These are phyloP conservation scores for Zymoseptoria pseudotritici DNA, from an alignment of 2,329 filamentous ascomycete genomes.

Conservation along the genomic window DNA sequence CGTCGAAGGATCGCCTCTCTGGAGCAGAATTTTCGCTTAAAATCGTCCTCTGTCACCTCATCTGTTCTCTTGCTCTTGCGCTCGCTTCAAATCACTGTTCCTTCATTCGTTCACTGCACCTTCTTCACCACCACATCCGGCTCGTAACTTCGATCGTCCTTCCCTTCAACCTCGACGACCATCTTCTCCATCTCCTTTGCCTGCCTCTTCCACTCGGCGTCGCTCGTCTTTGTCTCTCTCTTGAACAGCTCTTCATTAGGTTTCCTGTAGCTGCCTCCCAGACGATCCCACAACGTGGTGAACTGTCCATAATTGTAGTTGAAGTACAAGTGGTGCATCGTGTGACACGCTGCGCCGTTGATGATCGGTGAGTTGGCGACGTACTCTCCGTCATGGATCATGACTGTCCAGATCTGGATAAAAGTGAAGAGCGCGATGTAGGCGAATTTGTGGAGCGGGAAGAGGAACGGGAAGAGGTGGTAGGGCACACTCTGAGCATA, in stretches of 20 bases:
- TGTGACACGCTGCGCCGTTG: constrained; percentile 92
- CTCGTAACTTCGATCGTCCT: constrained; percentile 41
- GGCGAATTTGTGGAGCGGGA: constrained; percentile 84
- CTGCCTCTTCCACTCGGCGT: constrained; percentile 73
- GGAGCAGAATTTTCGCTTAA: too few relatives aligned
- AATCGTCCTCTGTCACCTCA: too few relatives aligned
- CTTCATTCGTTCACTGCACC: constrained; percentile 20
- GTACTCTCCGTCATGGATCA: constrained; percentile 95
- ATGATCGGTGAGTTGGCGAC: constrained; percentile 82
- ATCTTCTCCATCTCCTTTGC: constrained; percentile 67
- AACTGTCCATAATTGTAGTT: constrained; percentile 94
- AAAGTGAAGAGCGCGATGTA: constrained; percentile 82
- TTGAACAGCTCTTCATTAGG: constrained; percentile 81
- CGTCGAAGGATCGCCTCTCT: too few relatives aligned
- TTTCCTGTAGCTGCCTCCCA: constrained; percentile 78
- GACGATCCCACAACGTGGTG: constrained; percentile 82
- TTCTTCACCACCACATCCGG: constrained; percentile 33
- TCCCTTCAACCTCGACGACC: constrained; percentile 63
- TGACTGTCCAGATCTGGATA: constrained; percentile 94
- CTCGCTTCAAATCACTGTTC: background rate
- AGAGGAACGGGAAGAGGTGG: constrained; percentile 86
- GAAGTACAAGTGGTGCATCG: constrained; percentile 80
- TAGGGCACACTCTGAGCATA: constrained; percentile 85
- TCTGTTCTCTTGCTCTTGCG: too few relatives aligned
- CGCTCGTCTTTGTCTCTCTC: constrained; percentile 76